Conservation (phyloP, 2,329 filamentous ascomycete species). For the Fonsecaea pugnacius region DNA sequence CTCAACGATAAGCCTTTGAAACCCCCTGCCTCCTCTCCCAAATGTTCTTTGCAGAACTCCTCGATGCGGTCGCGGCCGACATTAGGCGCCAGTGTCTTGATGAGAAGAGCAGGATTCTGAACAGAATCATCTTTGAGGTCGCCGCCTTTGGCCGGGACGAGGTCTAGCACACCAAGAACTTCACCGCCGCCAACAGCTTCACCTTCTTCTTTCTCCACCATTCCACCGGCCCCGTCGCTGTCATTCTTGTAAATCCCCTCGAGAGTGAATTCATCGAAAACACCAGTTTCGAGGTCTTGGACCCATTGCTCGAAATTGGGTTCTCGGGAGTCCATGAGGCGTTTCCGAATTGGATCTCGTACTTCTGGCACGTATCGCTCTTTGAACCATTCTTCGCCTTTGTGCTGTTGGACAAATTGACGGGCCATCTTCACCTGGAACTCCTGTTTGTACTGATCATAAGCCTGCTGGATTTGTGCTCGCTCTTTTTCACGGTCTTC, state of each 20-base stretch:
- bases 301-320: slow-evolving; percentile 85
- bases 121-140: slow-evolving; percentile 89
- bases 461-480: slow-evolving; percentile 66
- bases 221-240: slow-evolving; percentile 80
- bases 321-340: slow-evolving; percentile 78
- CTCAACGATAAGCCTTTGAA: slow-evolving; percentile 96
- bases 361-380: slow-evolving; percentile 90
- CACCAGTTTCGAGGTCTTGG: slow-evolving; percentile 78
- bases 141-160: slow-evolving; percentile 79
- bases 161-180: slow-evolving; percentile 86
- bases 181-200: slow-evolving; percentile 91
- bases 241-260: slow-evolving; percentile 94
- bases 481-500: slow-evolving; percentile 67
- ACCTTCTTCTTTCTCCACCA: slow-evolving; percentile 92
- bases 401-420: slow-evolving; percentile 87
- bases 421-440: slow-evolving; percentile 77
- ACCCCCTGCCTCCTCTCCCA: slow-evolving; percentile 86
- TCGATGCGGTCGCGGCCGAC: slow-evolving; percentile 93
- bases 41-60: slow-evolving; percentile 89
- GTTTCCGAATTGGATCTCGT: slow-evolving; percentile 72
- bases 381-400: slow-evolving; percentile 96
- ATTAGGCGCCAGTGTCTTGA: slow-evolving; percentile 97
- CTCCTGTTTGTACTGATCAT: slow-evolving; percentile 69
- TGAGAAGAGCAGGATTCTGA: slow-evolving; percentile 86
- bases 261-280: slow-evolving; percentile 91